Base-by-base conservation (phyloP, 1,284 basidiomycete species). In the Sanghuangporus sanghuang region DNA sequence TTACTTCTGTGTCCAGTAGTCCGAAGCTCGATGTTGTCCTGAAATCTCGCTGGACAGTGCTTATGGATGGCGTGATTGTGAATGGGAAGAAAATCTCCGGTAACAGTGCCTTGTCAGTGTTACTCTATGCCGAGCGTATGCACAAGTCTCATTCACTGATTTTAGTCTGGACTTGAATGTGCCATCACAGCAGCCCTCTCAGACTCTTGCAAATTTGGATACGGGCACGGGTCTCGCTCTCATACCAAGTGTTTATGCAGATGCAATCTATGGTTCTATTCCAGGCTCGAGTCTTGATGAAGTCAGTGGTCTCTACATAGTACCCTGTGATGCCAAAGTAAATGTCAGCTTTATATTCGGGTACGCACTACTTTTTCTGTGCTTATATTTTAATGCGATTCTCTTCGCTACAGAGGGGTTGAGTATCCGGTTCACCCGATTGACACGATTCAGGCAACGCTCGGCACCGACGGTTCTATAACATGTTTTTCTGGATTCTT, bases 321-420 rank as follows among this genome's bases (percentile, higher is more conserved):
- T 63, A 18, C 61, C 61, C 16, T 63, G 61, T 42, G 57, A 63
- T 18, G 46, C 61, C 11, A 63, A 35, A 36, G 8, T 63, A 6
- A 58, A 63, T 35, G 55, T 63, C n/a, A 63, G 61, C 42, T 63
- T 63, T 32, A 18, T 58, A 5, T 63, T 63, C 46, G 57, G 61
- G 61, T 50, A 27, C 14, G 38, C 27, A 23, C 52, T 21, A 36
- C 8, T 16, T 50, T n/a, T 36, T 1, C 11, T 44, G 54, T 12
- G 23, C 38, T n/a, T n/a, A 8, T 6, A 21, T 8, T 42, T 11
- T 14, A 14, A 18, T 36, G 12, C 21, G 36, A 7, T 14, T 39
- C 12, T 14, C 40, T 44, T 14, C 46, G 16, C 12, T n/a, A 14
- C 44, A 63, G 61, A 12, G 61, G 56, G 11, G 50, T 58, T n/a